These are phyloP conservation scores for Sarocladiaceae sp. DNA, from an alignment of 2,329 filamentous ascomycete genomes.

Conservation along the genomic window DNA sequence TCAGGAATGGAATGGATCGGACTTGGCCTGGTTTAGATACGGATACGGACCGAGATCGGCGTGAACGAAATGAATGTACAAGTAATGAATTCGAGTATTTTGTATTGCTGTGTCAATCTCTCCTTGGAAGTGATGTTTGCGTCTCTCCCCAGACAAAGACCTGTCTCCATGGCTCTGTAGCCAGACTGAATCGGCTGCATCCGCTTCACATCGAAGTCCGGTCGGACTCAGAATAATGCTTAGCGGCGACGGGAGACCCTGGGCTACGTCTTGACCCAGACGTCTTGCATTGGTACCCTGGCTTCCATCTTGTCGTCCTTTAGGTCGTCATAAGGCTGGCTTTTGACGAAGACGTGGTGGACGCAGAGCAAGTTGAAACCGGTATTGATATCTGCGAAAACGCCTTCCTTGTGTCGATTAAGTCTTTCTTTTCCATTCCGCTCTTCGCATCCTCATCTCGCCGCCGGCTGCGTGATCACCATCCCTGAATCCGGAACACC, in stretches of 20 bases:
- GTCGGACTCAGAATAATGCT: no score
- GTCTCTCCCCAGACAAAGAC: no score
- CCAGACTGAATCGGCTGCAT: no score
- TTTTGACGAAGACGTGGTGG: no score
- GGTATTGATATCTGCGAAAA: background rate
- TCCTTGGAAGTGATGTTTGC: no score
- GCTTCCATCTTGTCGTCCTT: no score
- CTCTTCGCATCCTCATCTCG: background rate
- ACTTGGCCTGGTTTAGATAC: background rate
- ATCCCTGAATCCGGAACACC: conserved; percentile 17
- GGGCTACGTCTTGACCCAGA: no score
- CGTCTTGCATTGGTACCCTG: no score
- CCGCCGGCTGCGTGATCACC: background rate
- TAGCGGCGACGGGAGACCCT: no score
- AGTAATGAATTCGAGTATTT: background rate
- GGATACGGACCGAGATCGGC: background rate
- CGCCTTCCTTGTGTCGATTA: background rate
- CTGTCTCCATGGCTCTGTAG: no score
- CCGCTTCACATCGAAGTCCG: no score
- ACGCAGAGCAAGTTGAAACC: background rate
- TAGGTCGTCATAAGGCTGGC: no score
- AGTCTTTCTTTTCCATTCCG: background rate
- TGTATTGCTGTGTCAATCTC: background rate
- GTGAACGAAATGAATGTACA: background rate
- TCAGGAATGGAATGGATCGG: background rate